A percentile compares a stretch with the other conserved stretches of the same genome.
Conservation (phyloP, 805 yeast species). For the Candida maltosa region DNA sequence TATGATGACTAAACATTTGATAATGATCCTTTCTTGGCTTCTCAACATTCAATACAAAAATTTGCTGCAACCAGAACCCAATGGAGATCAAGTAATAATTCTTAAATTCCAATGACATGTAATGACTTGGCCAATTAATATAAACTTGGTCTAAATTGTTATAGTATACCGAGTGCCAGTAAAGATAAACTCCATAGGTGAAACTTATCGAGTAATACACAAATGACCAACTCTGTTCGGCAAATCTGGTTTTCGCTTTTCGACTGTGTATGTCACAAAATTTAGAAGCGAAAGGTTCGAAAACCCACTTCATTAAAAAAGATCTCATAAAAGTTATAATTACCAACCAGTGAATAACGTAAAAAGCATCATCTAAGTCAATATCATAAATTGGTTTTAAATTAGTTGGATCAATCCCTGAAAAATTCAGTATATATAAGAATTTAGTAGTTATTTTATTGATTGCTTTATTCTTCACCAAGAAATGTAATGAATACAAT, state of each 20-base stretch:
- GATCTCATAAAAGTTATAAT: slow-evolving; percentile 57
- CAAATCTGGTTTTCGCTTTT: slow-evolving; percentile 64
- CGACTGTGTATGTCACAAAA: slow-evolving; percentile 40
- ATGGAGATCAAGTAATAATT: slow-evolving; percentile 67
- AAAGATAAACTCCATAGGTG: slow-evolving; percentile 54
- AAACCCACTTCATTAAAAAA: slow-evolving; percentile 52
- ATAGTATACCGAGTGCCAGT: slow-evolving; percentile 57
- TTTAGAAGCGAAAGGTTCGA: slow-evolving; percentile 53
- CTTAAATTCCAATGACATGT: slow-evolving; percentile 53
- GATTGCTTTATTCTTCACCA: slow-evolving; percentile 16
- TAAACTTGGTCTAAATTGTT: slow-evolving; percentile 56
- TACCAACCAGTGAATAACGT: slow-evolving; percentile 54
- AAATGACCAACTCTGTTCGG: slow-evolving; percentile 83
- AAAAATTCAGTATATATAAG: slow-evolving; percentile 29
- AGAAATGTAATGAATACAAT: slow-evolving; percentile 23
- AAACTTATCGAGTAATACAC: slow-evolving; percentile 58
- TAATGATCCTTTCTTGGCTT: slow-evolving; percentile 74
- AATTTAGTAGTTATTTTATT: slow-evolving; percentile 29
- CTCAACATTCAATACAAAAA: slow-evolving; percentile 74
- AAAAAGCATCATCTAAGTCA: slow-evolving; percentile 52
- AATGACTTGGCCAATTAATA: slow-evolving; percentile 71
- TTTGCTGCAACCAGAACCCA: slow-evolving; percentile 80
- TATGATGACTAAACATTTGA: slow-evolving; percentile 88
- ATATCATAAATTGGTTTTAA: slow-evolving; percentile 46
- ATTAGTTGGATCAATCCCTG: slow-evolving; percentile 12